Conservation (phyloP, 2,329 filamentous ascomycete species). For the Huntiella savannae region DNA sequence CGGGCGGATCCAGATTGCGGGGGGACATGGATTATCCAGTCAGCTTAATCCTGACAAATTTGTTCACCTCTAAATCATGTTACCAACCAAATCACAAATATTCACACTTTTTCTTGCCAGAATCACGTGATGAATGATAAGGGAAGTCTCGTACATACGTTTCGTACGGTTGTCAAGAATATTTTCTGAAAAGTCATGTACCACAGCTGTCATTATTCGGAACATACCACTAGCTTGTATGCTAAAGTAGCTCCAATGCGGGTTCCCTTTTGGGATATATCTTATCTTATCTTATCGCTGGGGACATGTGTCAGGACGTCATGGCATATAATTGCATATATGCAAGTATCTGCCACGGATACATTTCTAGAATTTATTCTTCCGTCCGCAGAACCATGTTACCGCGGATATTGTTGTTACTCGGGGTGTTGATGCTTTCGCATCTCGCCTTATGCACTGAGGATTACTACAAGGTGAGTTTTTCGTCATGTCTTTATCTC, state of each 20-base stretch:
- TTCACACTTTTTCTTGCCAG: too few relatives aligned
- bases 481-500: not conserved
- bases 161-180: too few relatives aligned
- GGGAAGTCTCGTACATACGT: not conserved
- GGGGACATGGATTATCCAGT: too few relatives aligned
- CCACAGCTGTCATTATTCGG: too few relatives aligned
- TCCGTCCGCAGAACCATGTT: conserved; percentile 18
- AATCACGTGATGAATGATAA: too few relatives aligned
- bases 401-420: conserved; percentile 24
- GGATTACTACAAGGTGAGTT: conserved; percentile 59
- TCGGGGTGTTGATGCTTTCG: conserved; percentile 32
- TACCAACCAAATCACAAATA: too few relatives aligned
- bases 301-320: not conserved
- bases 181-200: too few relatives aligned
- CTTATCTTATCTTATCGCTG: conserved; percentile 2
- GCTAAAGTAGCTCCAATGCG: not conserved
- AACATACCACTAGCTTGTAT: too few relatives aligned
- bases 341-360: not conserved
- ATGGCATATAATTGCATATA: not conserved
- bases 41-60: too few relatives aligned
- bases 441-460: conserved; percentile 40
- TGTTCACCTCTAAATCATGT: too few relatives aligned
- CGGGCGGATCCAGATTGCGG: not conserved
- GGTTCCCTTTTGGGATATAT: not conserved
- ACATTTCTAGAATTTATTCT: not conserved